phyloP scores from a whole-genome alignment of 2,329 filamentous ascomycete species.

The Fusarium falciforme region DNA sequence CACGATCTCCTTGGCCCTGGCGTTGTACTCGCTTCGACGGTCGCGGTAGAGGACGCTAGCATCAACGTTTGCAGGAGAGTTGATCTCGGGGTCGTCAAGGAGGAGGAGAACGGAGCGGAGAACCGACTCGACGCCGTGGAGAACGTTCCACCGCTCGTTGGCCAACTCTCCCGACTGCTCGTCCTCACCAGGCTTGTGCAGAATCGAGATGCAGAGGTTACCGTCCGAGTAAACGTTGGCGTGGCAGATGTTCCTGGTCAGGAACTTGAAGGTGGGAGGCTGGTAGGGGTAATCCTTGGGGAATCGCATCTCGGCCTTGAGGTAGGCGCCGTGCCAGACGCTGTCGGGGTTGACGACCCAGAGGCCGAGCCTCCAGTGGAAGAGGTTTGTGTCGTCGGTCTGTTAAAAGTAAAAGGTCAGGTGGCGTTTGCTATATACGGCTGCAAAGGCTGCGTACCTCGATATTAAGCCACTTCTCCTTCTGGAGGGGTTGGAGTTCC shows the following conservation, averaged over 20 bases:
- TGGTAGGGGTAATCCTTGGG: slow-evolving; percentile 88
- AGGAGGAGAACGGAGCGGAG: slow-evolving; percentile 92
- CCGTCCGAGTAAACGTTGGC: slow-evolving; percentile 95
- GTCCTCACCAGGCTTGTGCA: slow-evolving; percentile 92
- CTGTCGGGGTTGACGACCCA: slow-evolving; percentile 95
- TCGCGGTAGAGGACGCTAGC: slow-evolving; percentile 89
- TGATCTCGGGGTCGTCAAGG: slow-evolving; percentile 93
- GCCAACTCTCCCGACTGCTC: slow-evolving; percentile 91
- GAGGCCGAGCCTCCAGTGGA: slow-evolving; percentile 87
- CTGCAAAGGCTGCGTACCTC: slow-evolving; percentile 67
- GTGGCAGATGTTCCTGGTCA: slow-evolving; percentile 80
- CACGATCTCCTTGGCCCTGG: slow-evolving; percentile 75
- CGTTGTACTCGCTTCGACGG: slow-evolving; percentile 75
- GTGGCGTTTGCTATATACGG: neutral
- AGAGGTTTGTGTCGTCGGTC: slow-evolving; percentile 84
- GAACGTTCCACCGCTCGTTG: slow-evolving; percentile 92
- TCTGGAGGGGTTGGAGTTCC: slow-evolving; percentile 83
- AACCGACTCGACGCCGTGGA: slow-evolving; percentile 94
- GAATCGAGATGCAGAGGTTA: slow-evolving; percentile 94
- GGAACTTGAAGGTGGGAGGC: slow-evolving; percentile 90
- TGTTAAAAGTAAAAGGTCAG: slow-evolving; percentile 49
- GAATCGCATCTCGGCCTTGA: slow-evolving; percentile 90
- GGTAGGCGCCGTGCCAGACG: slow-evolving; percentile 91
- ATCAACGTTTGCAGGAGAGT: slow-evolving; percentile 94
- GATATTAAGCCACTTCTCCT: slow-evolving; percentile 95